Conservation (phyloP, 306 rosid genomes). For the Quercus suber region DNA sequence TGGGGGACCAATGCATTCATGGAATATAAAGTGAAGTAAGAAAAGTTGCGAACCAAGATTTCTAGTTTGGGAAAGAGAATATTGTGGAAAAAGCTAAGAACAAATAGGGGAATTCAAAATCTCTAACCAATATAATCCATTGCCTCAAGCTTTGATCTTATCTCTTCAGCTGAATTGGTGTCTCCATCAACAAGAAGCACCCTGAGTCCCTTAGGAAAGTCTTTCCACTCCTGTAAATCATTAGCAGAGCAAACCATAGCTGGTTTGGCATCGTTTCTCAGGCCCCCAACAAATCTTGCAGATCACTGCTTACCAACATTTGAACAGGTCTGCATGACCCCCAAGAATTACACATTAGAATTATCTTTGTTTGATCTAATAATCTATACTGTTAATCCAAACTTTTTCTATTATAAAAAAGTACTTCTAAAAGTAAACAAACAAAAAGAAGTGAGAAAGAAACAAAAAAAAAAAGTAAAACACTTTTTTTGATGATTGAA, state of each 20-base stretch:
- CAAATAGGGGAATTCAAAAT: slow-evolving; percentile 10
- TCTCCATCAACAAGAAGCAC: slow-evolving; percentile 91
- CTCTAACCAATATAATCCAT: slow-evolving; percentile 83
- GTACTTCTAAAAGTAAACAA: not conserved
- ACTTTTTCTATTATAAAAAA: not conserved
- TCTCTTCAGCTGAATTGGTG: slow-evolving; percentile 62
- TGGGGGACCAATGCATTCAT: slow-evolving; percentile 35
- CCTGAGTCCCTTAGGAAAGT: slow-evolving; percentile 92
- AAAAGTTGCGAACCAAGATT: slow-evolving; percentile 12
- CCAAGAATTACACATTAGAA: slow-evolving; percentile 24
- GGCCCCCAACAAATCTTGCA: slow-evolving; percentile 25
- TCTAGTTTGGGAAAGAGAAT: slow-evolving; percentile 21
- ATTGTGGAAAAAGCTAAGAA: not conserved
- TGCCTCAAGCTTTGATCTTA: slow-evolving; percentile 71
- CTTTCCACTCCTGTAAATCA: slow-evolving; percentile 92
- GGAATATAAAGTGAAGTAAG: slow-evolving; percentile 15
- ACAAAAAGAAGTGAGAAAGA: not conserved
- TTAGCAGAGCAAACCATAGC: slow-evolving; percentile 98
- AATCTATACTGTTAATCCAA: slow-evolving; percentile 14
- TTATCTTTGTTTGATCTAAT: slow-evolving; percentile 26
- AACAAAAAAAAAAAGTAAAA: not conserved
- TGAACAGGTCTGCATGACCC: slow-evolving; percentile 48
- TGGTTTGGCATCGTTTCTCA: slow-evolving; percentile 95
- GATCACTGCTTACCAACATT: slow-evolving; percentile 35
- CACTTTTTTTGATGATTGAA: not conserved